phyloP scores from a whole-genome alignment of 345 rosid species.

The Gossypium rotundifolium region DNA sequence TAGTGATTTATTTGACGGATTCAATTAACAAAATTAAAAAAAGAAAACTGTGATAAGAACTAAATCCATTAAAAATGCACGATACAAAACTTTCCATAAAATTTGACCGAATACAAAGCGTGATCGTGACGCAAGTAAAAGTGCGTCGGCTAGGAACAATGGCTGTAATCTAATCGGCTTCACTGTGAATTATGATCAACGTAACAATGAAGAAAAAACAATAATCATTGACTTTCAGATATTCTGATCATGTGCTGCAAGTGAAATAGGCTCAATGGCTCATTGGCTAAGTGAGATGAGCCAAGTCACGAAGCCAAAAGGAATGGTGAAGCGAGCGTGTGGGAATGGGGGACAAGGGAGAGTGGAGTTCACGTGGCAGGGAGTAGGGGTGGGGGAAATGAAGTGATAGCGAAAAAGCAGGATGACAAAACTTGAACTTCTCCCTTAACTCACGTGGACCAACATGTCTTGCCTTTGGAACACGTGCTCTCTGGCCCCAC shows the following conservation, averaged over 20 bases:
- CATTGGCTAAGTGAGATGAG: not conserved
- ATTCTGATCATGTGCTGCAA: not conserved
- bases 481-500: slow-evolving; percentile 48
- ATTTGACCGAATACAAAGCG: not conserved
- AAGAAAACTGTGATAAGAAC: no score
- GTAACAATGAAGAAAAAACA: not conserved
- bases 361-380: slow-evolving; percentile 53
- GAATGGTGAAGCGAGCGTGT: not conserved
- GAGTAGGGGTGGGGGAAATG: slow-evolving; percentile 12
- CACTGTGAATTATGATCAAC: not conserved
- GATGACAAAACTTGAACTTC: slow-evolving; percentile 15
- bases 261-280: not conserved
- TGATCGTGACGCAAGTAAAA: not conserved
- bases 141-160: not conserved
- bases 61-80: no score
- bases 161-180: slow-evolving; percentile 1
- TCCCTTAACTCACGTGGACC: slow-evolving; percentile 48
- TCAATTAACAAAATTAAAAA: no score
- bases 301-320: not conserved
- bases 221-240: not conserved
- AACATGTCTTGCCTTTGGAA: slow-evolving; percentile 42
- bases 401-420: slow-evolving; percentile 28
- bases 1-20: no score
- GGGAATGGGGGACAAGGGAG: slow-evolving; percentile 27
- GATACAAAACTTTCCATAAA: no score